phyloP scores from a whole-genome alignment of 192 early-diverging fungal genomes.

The Backusella parvicylindrica region DNA sequence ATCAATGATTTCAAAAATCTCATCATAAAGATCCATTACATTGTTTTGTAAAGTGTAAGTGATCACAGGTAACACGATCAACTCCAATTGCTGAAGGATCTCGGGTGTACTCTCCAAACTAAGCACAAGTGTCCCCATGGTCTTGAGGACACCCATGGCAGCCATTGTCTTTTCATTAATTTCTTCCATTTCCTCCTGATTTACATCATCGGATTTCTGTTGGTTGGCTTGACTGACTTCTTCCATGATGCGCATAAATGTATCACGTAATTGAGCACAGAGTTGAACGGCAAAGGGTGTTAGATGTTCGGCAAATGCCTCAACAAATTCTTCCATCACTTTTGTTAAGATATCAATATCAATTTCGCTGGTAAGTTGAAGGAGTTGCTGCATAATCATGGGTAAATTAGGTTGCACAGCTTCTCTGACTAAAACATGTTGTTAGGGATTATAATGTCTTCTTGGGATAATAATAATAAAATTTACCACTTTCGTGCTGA shows the following conservation, averaged over 20 bases:
- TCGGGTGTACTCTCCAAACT: slow-evolving; percentile 81
- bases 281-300: slow-evolving; percentile 91
- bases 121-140: slow-evolving; percentile 81
- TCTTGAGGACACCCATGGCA: slow-evolving; percentile 86
- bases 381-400: slow-evolving; percentile 79
- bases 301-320: slow-evolving; percentile 86
- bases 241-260: slow-evolving; percentile 81
- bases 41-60: slow-evolving; percentile 73
- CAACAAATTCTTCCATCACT: slow-evolving; percentile 90
- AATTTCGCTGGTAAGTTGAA: slow-evolving; percentile 88
- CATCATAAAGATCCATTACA: slow-evolving; percentile 78
- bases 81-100: slow-evolving; percentile 79
- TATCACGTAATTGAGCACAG: slow-evolving; percentile 77
- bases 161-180: slow-evolving; percentile 83
- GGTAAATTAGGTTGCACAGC: slow-evolving; percentile 77
- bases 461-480: background rate
- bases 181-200: slow-evolving; percentile 49
- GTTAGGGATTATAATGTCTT: background rate
- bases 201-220: slow-evolving; percentile 31
- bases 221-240: slow-evolving; percentile 61
- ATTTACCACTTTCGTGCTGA: slow-evolving; percentile 55
- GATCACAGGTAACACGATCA: slow-evolving; percentile 70
- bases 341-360: slow-evolving; percentile 84
- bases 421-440: slow-evolving; percentile 42
- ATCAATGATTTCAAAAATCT: slow-evolving; percentile 87